phyloP scores from a whole-genome alignment of 306 rosid species.

The Casuarina glauca region DNA sequence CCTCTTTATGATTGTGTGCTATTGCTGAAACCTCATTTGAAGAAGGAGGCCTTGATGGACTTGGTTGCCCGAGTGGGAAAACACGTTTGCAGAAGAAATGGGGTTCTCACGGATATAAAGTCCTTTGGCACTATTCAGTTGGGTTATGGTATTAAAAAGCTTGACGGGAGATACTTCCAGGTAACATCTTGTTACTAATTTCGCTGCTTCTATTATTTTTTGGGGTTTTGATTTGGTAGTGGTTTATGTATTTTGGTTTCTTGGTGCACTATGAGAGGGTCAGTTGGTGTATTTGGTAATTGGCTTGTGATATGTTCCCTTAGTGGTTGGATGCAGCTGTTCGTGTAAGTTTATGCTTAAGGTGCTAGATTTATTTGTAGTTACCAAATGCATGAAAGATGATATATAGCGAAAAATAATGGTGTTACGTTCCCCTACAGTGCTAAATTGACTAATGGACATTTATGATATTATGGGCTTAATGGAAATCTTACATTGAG shows the following conservation, averaged over 20 bases:
- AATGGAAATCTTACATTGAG: background rate
- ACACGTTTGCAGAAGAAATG: constrained; percentile 71
- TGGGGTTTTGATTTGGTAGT: background rate
- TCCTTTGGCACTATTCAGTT: constrained; percentile 65
- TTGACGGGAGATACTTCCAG: constrained; percentile 85
- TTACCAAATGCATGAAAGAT: background rate
- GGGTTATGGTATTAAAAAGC: constrained; percentile 89
- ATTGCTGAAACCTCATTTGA: constrained; percentile 61
- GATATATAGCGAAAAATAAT: background rate
- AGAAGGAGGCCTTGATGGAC: constrained; percentile 55
- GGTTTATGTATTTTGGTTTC: background rate
- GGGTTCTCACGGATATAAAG: constrained; percentile 62
- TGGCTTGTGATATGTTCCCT: background rate
- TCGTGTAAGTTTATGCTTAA: background rate
- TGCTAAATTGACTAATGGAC: background rate
- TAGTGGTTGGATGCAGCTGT: background rate
- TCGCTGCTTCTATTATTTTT: background rate
- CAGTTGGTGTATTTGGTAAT: background rate
- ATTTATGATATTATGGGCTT: background rate
- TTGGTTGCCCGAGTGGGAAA: constrained; percentile 74
- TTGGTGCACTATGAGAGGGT: background rate
- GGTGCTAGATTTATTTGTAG: background rate
- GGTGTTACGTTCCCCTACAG: background rate
- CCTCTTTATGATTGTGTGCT: constrained; percentile 88
- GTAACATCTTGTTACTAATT: constrained; percentile 27